Evolutionary conservation across 1,284 basidiomycete species (phyloP).

Genomic region (Moesziomyces sp.): DNA sequence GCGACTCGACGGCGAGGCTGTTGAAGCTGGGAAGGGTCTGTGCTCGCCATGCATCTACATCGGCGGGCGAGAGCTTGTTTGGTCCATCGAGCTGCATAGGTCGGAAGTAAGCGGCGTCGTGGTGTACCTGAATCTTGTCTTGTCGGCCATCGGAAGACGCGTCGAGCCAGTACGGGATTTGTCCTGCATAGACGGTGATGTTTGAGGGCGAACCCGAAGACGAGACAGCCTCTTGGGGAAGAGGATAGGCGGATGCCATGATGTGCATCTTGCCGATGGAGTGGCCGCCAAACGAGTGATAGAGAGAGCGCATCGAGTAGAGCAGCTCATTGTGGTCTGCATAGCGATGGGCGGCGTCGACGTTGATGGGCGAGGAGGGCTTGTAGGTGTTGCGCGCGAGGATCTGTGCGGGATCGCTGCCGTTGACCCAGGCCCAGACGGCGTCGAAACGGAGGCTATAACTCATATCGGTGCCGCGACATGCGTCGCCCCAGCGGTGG

Average conservation of each 20-base stretch:
- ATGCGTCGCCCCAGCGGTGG: slow-evolving; percentile 24
- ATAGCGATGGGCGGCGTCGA: slow-evolving; percentile 37
- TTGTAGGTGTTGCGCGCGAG: slow-evolving; percentile 26
- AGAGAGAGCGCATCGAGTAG: slow-evolving; percentile 39
- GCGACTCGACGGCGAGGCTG: slow-evolving; percentile 51
- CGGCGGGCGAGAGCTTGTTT: background rate
- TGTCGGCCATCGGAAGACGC: background rate
- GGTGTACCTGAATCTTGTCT: slow-evolving; percentile 20
- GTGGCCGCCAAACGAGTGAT: slow-evolving; percentile 12
- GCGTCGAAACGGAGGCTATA: slow-evolving; percentile 31
- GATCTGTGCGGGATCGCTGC: slow-evolving; percentile 43
- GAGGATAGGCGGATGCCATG: slow-evolving; percentile 43
- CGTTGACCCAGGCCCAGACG: slow-evolving; percentile 47
- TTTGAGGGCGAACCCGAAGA: background rate
- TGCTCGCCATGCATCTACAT: slow-evolving; percentile 32
- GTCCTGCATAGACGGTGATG: slow-evolving; percentile 8
- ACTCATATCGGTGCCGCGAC: slow-evolving; percentile 23
- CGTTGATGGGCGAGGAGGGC: slow-evolving; percentile 28
- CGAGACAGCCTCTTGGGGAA: slow-evolving; percentile 7
- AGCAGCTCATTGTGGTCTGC: slow-evolving; percentile 50
- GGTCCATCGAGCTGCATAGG: slow-evolving; percentile 21
- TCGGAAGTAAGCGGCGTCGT: slow-evolving; percentile 33
- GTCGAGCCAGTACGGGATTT: slow-evolving; percentile 28
- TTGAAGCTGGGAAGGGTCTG: slow-evolving; percentile 52
- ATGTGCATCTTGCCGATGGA: slow-evolving; percentile 43